Evolutionary conservation across 805 yeast species (phyloP), one percentile per base, ranked within the genome.

Genomic region (Saccharomyces mikatae): DNA sequence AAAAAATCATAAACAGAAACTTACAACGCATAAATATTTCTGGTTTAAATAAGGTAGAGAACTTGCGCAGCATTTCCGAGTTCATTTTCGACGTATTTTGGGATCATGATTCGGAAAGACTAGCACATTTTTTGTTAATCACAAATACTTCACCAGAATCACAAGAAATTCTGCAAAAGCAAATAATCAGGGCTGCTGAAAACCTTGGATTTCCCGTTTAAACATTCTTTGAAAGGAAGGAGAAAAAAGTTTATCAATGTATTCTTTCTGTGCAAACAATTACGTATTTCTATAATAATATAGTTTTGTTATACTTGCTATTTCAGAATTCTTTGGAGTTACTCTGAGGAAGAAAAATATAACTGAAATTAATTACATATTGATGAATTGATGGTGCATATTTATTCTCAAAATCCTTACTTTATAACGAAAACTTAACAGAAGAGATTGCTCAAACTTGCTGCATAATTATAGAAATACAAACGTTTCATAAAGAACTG

Each of bases 11-110:
- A 0, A 62, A 61, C 24, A 66, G 60, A 22, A 64, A 66, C 8
- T 60, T 73, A 54, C 71, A 72, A 41, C 73, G 69, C 47, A 56
- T 71, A 48, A 58, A 62, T 48, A 65, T 60, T 50, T 70, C 74
- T 6, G 55, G 62, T 14, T 73, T 74, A 1, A 64, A 72, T 1
- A 65, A 71, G 54, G 66, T 68, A 13, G 62, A 58, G n/a, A 72
- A 68, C 52, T 49, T 73, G 48, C 58, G 52, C 13, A 62, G 67
- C 30, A 65, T 75, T 41, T 51, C 71, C 9, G 70, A 69, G n/a
- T 71, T 71, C 54, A 66, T 75, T 46, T 55, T 73, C 47, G 72
- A 72, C 29, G 66, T 67, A 0, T 70, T 62, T 52, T 74, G 76
- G 73, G 54, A 58, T 13, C 64, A 67, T n/a, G 68, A 75, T 51